Percentiles rank a stretch among this genome's conserved stretches.
These are phyloP conservation scores for Phytophthora crassamura DNA, from an alignment of 352 stramenopile genomes.

Conservation along the genomic window DNA sequence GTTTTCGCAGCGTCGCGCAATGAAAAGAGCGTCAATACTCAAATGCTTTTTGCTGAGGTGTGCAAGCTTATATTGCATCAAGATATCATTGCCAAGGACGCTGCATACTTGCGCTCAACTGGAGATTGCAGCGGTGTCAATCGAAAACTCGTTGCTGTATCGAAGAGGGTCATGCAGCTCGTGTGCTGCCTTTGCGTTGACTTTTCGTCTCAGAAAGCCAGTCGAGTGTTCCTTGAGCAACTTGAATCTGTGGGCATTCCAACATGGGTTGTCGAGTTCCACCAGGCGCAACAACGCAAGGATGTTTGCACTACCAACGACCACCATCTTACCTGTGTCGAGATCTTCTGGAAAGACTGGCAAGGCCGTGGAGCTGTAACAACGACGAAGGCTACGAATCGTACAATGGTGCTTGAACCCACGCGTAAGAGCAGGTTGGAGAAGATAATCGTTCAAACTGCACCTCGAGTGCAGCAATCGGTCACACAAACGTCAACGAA, in stretches of 20 bases:
- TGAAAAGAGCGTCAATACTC: conserved; percentile 29
- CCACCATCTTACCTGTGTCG: conserved; percentile 9
- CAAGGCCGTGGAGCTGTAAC: not conserved
- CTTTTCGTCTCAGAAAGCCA: conserved; percentile 29
- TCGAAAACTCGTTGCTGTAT: conserved; percentile 20
- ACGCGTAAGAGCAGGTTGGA: not conserved
- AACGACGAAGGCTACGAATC: not conserved
- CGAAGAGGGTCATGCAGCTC: conserved; percentile 49
- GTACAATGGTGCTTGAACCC: not conserved
- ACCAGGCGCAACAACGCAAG: conserved; percentile 14
- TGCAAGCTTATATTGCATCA: conserved; percentile 35
- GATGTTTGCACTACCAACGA: not conserved
- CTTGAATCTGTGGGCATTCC: conserved; percentile 33
- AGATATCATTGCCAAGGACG: conserved; percentile 28
- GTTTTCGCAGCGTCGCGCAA: conserved; percentile 11
- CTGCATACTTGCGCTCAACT: conserved; percentile 14
- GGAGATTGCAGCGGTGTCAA: not conserved
- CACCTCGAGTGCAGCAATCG: not conserved
- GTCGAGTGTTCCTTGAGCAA: conserved; percentile 26
- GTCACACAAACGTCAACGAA: not conserved
- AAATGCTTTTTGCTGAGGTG: conserved; percentile 31
- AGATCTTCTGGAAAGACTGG: conserved; percentile 46
- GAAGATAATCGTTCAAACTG: conserved; percentile 8
- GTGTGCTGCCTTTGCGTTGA: conserved; percentile 47
- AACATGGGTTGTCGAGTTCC: conserved; percentile 30